Evolutionary conservation across 805 yeast species (phyloP), one percentile per base, ranked within the genome.

Genomic region (Candida wancherniae): DNA sequence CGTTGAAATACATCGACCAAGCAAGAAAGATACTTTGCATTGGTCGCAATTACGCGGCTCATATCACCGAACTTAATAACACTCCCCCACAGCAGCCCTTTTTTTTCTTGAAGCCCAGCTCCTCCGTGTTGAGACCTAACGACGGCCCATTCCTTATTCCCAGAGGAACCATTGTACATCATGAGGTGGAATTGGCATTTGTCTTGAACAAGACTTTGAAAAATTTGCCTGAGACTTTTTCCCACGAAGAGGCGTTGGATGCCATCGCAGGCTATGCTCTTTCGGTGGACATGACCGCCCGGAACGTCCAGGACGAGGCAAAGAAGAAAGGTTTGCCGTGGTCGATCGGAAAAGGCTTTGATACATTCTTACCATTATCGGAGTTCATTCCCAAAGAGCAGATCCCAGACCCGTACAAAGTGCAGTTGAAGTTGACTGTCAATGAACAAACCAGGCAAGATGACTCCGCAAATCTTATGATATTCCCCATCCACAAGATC

Each of bases 41-140:
- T 44, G 99, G 98, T 26, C 80, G 98, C 48, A 92, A 92, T 60
- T 92, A 87, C 55, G 94, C 86, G n/a, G 97, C 95, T 13, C 99
- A 92, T 50, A 84, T 87, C 53, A 74, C 81, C 40, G 99, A 92
- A 57, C 67, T 92, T 36, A 82, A 84, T 67, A 92, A 88, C 53
- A 58, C 74, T 15, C 69, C 73, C 13, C 97, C 99, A 2, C 63
- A 69, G 20, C 84, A 79, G 51, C 99, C 99, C 3, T 90, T 92
- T 47, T 92, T 81, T 69, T 92, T 92, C 55, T 62, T 88, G 43
- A 92, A 92, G 59, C 98, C 99, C 8, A 65, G 83, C 3, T 80
- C 94, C 4, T 70, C 94, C 5, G 69, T 87, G 14, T 67, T 92
- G 28, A 30, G 62, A 59, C 61, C 66, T 28, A 47, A 68, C 22